These are phyloP conservation scores for Russula sp. DNA, from an alignment of 768 basidiomycete species.

Conservation along the genomic window DNA sequence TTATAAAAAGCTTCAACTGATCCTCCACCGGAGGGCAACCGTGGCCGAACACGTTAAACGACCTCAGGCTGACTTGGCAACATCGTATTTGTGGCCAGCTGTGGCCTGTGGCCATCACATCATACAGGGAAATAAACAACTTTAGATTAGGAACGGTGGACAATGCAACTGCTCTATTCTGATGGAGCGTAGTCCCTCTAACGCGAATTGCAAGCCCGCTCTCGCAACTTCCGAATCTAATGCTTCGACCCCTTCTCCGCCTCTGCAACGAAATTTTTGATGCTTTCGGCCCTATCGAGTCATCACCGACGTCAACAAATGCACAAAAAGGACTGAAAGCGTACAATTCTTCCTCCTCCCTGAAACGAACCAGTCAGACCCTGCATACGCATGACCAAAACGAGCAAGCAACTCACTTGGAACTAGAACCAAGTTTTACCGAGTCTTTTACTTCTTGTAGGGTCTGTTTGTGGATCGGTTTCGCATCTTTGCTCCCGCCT, in stretches of 20 bases:
- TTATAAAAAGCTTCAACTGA: too few species aligned
- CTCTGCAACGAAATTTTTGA: slow-evolving; percentile 72
- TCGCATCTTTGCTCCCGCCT: slow-evolving; percentile 49
- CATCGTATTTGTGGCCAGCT: neutral
- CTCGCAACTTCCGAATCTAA: slow-evolving; percentile 38
- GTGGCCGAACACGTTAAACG: neutral
- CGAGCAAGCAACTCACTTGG: slow-evolving; percentile 45
- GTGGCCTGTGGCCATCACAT: neutral
- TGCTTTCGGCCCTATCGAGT: slow-evolving; percentile 56
- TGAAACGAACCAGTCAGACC: slow-evolving; percentile 29
- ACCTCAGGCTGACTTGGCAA: neutral
- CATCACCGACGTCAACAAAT: slow-evolving; percentile 29
- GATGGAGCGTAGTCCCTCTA: slow-evolving; percentile 1
- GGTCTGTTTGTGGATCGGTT: slow-evolving; percentile 37
- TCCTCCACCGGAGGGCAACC: neutral
- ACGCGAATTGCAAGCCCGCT: neutral
- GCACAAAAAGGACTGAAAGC: slow-evolving; percentile 30
- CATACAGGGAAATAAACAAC: neutral
- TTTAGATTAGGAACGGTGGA: neutral
- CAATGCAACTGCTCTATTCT: slow-evolving; percentile 4
- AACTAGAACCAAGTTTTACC: slow-evolving; percentile 59
- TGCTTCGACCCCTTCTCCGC: slow-evolving; percentile 64
- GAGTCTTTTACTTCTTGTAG: slow-evolving; percentile 50
- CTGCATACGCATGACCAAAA: neutral
- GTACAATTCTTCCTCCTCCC: slow-evolving; percentile 85